Base-by-base conservation (phyloP, 2,329 filamentous ascomycete genomes). In the Purpureocillium lavendulum region DNA sequence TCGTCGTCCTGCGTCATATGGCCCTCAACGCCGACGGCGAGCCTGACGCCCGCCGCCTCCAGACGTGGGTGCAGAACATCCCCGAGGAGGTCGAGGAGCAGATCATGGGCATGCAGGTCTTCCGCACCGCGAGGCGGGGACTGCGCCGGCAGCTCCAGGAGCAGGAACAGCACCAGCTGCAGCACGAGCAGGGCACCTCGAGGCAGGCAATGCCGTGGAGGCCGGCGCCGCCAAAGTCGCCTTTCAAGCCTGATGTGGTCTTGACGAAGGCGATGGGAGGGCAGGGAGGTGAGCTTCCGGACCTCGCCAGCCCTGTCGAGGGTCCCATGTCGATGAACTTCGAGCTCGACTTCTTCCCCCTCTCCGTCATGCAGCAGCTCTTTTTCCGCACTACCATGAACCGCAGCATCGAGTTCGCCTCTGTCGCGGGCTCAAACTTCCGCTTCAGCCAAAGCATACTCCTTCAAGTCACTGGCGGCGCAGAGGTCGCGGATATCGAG, bases 11-110 rank as follows among this genome's bases (percentile, higher is more conserved):
- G 38, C 60, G 65, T 35, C 57, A 54, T 33, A 69, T 75, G 60
- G 69, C 69, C 7, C 38, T 64, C n/a, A 60, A 60, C 35, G 54
- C 58, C 1, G 47, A 55, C 11, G 66, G 64, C 12, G 55, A 60
- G 15, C 53, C 64, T 36, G 60, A 73, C 47, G 57, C 62, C 32
- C 59, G 69, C 26, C 61, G 59, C 40, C 47, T 75, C 33, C 70
- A 71, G 42, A 72, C 68, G 4, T 75, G 72, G 72, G 65, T 67
- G 18, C 70, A 75, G 52, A 74, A 75, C 45, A 64, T 69, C 35
- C 69, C 70, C 43, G 63, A 71, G 38, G 59, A 65, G 21, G 45
- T 61, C 17, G 65, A 71, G 46, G 59, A 62, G 32, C 66, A 65
- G 35, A 66, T 73, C 32, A 60, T 69, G 53, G 61, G 60, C 35